Conservation (phyloP, 441 rosid species). For the Geranium incanum region DNA sequence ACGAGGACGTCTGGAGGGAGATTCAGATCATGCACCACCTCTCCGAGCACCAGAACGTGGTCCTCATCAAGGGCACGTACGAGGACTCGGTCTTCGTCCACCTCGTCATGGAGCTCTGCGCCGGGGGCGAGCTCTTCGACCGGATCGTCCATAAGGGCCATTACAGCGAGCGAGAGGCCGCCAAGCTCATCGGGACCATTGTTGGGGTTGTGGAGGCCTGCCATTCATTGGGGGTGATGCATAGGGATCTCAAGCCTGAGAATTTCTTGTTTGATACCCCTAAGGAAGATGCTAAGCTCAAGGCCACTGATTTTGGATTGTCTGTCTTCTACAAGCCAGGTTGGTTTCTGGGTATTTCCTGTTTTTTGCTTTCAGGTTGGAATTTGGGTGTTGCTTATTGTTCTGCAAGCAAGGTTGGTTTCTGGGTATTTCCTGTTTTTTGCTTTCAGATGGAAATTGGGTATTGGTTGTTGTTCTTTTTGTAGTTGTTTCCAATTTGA, state of each 20-base stretch:
- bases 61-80: slow-evolving; percentile 23
- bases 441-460: too few relatives aligned
- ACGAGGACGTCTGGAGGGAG: slow-evolving; percentile 91
- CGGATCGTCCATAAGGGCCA: slow-evolving; percentile 87
- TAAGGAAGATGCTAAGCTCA: slow-evolving; percentile 66
- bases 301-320: slow-evolving; percentile 88
- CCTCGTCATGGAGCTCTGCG: slow-evolving; percentile 87
- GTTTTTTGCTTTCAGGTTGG: too few relatives aligned
- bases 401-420: too few relatives aligned
- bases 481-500: too few relatives aligned
- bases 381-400: too few relatives aligned
- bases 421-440: too few relatives aligned
- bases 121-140: slow-evolving; percentile 90
- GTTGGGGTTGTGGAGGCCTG: slow-evolving; percentile 86
- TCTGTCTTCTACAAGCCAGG: slow-evolving; percentile 90
- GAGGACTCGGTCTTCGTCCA: slow-evolving; percentile 89
- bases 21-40: slow-evolving; percentile 95
- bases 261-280: slow-evolving; percentile 69
- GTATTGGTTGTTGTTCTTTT: too few relatives aligned
- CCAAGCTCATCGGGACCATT: slow-evolving; percentile 68
- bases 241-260: slow-evolving; percentile 25
- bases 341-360: slow-evolving; percentile 8
- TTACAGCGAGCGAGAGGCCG: slow-evolving; percentile 74
- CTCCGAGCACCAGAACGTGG: slow-evolving; percentile 82
- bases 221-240: slow-evolving; percentile 94